Evolutionary conservation across 768 basidiomycete genomes (phyloP).

Genomic region (Rhodocollybia butyracea): DNA sequence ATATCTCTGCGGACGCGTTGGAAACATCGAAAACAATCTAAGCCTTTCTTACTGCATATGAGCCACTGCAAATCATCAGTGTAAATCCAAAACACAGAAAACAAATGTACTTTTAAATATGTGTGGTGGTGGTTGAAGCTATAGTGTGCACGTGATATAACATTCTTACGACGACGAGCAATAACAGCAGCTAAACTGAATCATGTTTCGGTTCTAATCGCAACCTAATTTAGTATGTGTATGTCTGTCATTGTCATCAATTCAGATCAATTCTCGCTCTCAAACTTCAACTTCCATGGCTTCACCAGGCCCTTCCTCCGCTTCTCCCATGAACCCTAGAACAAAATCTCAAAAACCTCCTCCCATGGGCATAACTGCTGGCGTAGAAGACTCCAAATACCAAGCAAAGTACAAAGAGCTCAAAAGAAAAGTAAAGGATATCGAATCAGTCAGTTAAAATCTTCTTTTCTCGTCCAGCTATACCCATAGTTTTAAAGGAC

Average conservation of each 20-base stretch:
- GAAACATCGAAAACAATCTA: not conserved
- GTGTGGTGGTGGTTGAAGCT: not conserved
- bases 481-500: slow-evolving; percentile 46
- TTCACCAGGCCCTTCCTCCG: slow-evolving; percentile 48
- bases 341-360: slow-evolving; percentile 41
- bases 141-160: no score
- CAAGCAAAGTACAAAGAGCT: slow-evolving; percentile 86
- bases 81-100: not conserved
- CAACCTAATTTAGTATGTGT: slow-evolving; percentile 8
- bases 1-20: slow-evolving; percentile 52
- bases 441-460: slow-evolving; percentile 62
- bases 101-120: not conserved
- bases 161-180: no score
- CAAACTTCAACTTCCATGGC: slow-evolving; percentile 63
- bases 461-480: slow-evolving; percentile 15
- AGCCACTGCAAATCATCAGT: slow-evolving; percentile 11
- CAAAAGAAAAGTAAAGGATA: slow-evolving; percentile 84
- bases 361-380: slow-evolving; percentile 65
- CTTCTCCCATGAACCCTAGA: slow-evolving; percentile 29
- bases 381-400: slow-evolving; percentile 84
- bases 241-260: slow-evolving; percentile 34
- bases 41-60: slow-evolving; percentile 7
- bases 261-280: slow-evolving; percentile 35
- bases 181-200: no score
- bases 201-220: no score